Base-by-base conservation (phyloP, 2,329 filamentous ascomycete species). In the Zalaria obscura region DNA sequence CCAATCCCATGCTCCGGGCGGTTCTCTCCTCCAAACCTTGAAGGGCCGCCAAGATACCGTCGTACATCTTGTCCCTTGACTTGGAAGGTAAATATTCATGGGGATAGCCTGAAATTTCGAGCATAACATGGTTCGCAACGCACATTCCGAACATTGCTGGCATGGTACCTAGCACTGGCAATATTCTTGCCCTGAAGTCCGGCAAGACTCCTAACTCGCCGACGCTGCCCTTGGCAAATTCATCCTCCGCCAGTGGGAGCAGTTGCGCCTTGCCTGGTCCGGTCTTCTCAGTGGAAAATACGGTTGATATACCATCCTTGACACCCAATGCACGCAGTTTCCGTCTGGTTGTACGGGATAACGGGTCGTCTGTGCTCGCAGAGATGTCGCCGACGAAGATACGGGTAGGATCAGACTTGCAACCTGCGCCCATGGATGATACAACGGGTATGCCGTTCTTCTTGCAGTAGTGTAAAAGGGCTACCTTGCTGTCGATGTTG, bases 401-500 rank as follows among this genome's bases (percentile, higher is more conserved):
- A 42, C 83, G 73, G 0, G 88, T 96, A 1, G 78, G 78, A 51
- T 81, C 77, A 3, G 84, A 89, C 67, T 96, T 98, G 63, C 86
- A 95, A 0, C 87, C 91, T 0, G 91, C 91, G 1, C 91, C 91
- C 88, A 96, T 96, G 28, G 86, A 84, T 10, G 86, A 91, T 47
- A 98, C 88, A 27, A 98, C 86, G 1, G 78, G 80, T 26, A 96
- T 67, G 2, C 72, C 69, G 55, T 86, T 73, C 46, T 78, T 74
- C 57, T 88, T 72, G 63, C 91, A 98, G 64, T 93, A 93, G 53
- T 86, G 79, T 34, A 98, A 69, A 41, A 98, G 67, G 11, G 80
- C 82, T 3, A 98, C 89, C 65, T 98, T 98, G 41, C 86, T 93
- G 40, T 94, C 85, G 47, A 98, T 96, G 57, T 98, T 96, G 62